Base-by-base conservation (phyloP, 352 stramenopile species). In the Phytophthora quininea region DNA sequence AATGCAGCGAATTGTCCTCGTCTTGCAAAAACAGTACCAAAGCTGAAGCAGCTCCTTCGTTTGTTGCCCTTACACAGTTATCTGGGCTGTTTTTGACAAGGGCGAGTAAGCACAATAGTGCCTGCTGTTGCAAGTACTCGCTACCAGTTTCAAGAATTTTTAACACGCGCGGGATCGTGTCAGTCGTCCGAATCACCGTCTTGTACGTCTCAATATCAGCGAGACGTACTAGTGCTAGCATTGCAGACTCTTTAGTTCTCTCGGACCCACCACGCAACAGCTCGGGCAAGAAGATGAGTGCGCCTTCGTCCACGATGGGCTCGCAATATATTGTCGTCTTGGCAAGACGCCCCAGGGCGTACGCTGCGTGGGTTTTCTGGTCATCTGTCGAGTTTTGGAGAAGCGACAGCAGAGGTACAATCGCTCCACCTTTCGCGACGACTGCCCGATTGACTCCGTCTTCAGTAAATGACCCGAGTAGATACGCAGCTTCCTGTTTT, bases 311-410 rank as follows among this genome's bases (percentile, higher is more conserved):
- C 0, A 60, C 30, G n/a, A 60, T 60, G 14, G 35, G 12, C 27
- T 37, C 40, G 31, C 31, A 30, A 15, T 54, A 52, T 4, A 29
- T 31, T 12, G 50, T 30, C 11, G 40, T 35, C 1, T 48, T 10
- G 6, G n/a, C 35, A 42, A 58, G 30, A 14, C 43, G 38, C 32
- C 15, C 54, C 42, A 60, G 30, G 3, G 59, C 59, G 24, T 43
- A 51, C 4, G 50, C 38, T 15, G 50, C 59, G 12, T 46, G 15
- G 15, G 60, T 30, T 31, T 56, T 67, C 24, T 59, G 10, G 6
- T 3, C 27, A 1, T 67, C 59, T 4, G n/a, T 51, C 6, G 35
- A 40, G 1, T 32, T 50, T 6, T 14, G 19, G 9, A 31, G 59
- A 42, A 67, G 27, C n/a, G 50, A 3, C 12, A 31, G 19, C 54